phyloP scores from a whole-genome alignment of 345 rosid genomes.

The Geranium rotundifolium region DNA sequence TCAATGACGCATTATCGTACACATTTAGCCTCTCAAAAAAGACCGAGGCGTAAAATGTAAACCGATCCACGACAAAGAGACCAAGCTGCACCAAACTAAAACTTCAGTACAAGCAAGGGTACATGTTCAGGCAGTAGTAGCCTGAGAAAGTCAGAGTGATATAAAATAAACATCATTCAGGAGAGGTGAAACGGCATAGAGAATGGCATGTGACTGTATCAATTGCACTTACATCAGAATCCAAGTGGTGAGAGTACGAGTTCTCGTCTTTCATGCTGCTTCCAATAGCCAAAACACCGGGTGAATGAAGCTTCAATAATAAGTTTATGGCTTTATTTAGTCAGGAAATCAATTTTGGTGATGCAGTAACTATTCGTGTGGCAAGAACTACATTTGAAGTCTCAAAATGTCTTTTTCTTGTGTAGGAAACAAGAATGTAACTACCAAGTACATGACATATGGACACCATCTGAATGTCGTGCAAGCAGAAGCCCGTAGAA shows the following conservation, averaged over 20 bases:
- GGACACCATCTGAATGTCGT: neutral
- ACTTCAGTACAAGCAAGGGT: neutral
- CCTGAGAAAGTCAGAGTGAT: no score
- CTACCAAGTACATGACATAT: neutral
- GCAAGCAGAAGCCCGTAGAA: no score
- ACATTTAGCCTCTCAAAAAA: constrained; percentile 87
- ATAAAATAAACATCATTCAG: no score
- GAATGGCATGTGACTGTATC: neutral
- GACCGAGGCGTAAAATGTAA: constrained; percentile 88
- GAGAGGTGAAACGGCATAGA: no score
- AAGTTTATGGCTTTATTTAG: constrained; percentile 4
- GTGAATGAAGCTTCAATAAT: constrained; percentile 66
- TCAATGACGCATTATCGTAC: constrained; percentile 78
- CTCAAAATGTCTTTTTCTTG: neutral
- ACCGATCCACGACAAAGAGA: constrained; percentile 95
- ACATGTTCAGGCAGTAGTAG: no score
- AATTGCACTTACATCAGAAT: constrained; percentile 63
- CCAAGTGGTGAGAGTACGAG: constrained; percentile 96
- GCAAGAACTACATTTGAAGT: neutral
- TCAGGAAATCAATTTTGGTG: neutral
- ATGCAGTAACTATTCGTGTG: neutral
- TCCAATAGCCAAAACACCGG: constrained; percentile 93
- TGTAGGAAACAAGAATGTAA: neutral
- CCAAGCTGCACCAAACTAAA: constrained; percentile 49
- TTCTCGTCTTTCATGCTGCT: constrained; percentile 97